phyloP scores from a whole-genome alignment of 148 eudicot genomes.

The Cornus suecica region DNA sequence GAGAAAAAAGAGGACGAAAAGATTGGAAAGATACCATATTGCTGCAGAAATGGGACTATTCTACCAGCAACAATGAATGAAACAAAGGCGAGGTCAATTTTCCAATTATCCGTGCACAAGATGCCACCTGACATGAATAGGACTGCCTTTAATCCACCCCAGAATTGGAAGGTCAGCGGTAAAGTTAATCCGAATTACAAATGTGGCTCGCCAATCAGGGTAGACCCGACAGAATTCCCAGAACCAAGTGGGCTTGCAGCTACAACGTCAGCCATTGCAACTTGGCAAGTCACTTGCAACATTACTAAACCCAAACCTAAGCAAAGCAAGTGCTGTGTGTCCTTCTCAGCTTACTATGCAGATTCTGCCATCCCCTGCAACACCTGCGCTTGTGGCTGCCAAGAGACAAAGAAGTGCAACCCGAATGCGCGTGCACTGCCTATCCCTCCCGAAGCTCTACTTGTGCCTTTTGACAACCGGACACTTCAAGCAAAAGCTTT shows the following conservation, averaged over 20 bases:
- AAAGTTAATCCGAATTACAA: conserved; percentile 60
- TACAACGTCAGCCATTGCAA: conserved; percentile 53
- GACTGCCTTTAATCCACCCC: conserved; percentile 75
- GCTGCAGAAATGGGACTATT: conserved; percentile 75
- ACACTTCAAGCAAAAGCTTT: conserved; percentile 32
- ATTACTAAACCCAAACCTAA: conserved; percentile 63
- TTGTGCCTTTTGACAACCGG: conserved; percentile 49
- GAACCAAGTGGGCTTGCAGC: conserved; percentile 62
- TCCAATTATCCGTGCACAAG: conserved; percentile 71
- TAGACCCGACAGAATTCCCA: conserved; percentile 64
- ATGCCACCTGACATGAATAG: conserved; percentile 81
- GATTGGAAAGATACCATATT: conserved; percentile 73
- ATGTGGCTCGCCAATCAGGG: conserved; percentile 63
- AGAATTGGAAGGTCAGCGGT: conserved; percentile 73
- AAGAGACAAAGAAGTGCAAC: conserved; percentile 21
- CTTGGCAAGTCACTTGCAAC: conserved; percentile 84
- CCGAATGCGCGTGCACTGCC: conserved; percentile 21
- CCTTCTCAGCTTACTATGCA: conserved; percentile 69
- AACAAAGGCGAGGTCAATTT: conserved; percentile 55
- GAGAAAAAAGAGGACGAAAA: conserved; percentile 62
- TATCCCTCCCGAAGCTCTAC: conserved; percentile 39
- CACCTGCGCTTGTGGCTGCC: conserved; percentile 54
- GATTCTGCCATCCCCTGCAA: conserved; percentile 37
- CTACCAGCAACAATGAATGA: conserved; percentile 71
- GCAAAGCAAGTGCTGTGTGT: conserved; percentile 54